Conservation (phyloP, 257 asterid species). For the Thymus quinquecostatus region DNA sequence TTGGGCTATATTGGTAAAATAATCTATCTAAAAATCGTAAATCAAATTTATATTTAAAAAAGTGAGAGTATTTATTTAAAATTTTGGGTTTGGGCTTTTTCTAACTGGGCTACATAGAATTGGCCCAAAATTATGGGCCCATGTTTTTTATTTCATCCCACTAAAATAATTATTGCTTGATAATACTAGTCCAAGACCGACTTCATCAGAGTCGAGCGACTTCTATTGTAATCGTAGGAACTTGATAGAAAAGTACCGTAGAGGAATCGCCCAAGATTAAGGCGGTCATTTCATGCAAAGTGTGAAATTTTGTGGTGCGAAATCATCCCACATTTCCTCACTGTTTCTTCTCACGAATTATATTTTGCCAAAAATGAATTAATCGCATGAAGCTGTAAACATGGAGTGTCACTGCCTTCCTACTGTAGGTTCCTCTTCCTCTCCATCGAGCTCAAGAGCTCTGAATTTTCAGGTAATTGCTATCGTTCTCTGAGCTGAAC, state of each 20-base stretch:
- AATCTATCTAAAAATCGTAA: too few relatives aligned
- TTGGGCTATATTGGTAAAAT: too few relatives aligned
- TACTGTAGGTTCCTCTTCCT: conserved; percentile 37
- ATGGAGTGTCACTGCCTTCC: conserved; percentile 58
- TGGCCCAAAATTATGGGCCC: too few relatives aligned
- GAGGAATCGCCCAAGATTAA: conserved; percentile 7
- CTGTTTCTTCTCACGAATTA: conserved; percentile 24
- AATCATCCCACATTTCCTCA: conserved; percentile 27
- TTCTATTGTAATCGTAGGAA: conserved; percentile 12
- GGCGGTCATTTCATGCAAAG: conserved; percentile 21
- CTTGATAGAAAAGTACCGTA: conserved; percentile 5
- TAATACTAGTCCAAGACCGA: too few relatives aligned
- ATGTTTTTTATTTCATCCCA: too few relatives aligned
- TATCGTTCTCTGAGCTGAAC: not conserved
- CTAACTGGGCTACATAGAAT: too few relatives aligned
- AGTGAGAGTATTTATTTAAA: too few relatives aligned
- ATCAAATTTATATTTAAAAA: too few relatives aligned
- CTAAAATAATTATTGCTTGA: too few relatives aligned
- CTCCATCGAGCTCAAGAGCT: conserved; percentile 38
- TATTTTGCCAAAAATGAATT: not conserved
- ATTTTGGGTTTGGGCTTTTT: too few relatives aligned
- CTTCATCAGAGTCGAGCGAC: not conserved
- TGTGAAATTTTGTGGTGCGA: conserved; percentile 40
- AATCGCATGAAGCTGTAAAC: conserved; percentile 4
- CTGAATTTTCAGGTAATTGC: conserved; percentile 41